A percentile compares a stretch with the other conserved stretches of the same genome.
phyloP scores from a whole-genome alignment of 164 flowering plant species.

The Cinnamomum micranthum region DNA sequence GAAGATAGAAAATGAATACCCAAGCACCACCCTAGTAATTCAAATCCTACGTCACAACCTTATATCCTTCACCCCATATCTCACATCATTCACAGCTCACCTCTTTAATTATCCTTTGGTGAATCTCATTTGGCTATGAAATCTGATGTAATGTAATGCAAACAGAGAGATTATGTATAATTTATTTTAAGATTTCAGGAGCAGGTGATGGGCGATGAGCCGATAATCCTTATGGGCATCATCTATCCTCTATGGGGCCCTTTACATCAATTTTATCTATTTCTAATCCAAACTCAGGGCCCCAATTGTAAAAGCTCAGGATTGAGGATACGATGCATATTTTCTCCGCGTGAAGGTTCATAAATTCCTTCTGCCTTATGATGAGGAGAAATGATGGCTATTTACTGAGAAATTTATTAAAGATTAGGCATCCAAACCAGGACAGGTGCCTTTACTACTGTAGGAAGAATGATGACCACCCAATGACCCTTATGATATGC shows the following conservation, averaged over 20 bases:
- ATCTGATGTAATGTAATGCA: too few species aligned
- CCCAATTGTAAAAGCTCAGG: too few species aligned
- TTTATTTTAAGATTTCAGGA: too few species aligned
- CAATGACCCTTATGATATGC: neutral
- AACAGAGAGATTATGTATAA: too few species aligned
- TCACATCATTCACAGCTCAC: too few species aligned
- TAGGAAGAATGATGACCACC: neutral
- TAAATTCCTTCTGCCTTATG: neutral
- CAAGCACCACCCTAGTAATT: too few species aligned
- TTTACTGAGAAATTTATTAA: neutral
- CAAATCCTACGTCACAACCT: too few species aligned
- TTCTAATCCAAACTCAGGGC: neutral
- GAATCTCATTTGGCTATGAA: too few species aligned
- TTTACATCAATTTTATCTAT: neutral
- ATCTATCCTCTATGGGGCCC: neutral
- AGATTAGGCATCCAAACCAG: neutral
- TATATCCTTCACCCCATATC: too few species aligned
- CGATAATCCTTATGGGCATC: neutral
- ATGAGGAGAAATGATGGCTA: conserved; percentile 5
- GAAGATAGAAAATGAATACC: too few species aligned
- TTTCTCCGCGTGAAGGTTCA: neutral
- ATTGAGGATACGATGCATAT: neutral
- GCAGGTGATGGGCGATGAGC: neutral
- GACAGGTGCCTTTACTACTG: neutral
- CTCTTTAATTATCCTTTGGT: too few species aligned